Percentiles rank a stretch among this genome's conserved stretches.
Evolutionary conservation across 1,284 basidiomycete genomes (phyloP).

Genomic region (Dichomitus squalens): DNA sequence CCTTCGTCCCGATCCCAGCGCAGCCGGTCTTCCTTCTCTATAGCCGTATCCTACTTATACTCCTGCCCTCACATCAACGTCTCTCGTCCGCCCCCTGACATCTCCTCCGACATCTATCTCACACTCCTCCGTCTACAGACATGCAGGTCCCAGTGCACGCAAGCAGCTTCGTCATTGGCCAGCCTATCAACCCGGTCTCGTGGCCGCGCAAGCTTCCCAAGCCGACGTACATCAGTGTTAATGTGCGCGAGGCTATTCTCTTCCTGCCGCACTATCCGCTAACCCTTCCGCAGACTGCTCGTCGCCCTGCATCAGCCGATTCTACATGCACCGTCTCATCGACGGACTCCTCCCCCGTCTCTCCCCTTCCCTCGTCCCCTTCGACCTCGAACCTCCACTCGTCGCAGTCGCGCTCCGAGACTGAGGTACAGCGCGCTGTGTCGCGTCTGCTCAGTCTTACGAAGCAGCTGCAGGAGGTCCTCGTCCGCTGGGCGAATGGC

Average conservation of each 20-base stretch:
- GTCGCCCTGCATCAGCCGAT: constrained; percentile 21
- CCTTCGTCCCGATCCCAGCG: constrained; percentile 15
- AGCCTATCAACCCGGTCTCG: constrained; percentile 20
- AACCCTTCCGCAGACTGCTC: constrained; percentile 13
- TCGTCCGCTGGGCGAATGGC: constrained; percentile 76
- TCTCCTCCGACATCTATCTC: neutral
- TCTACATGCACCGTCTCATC: constrained; percentile 24
- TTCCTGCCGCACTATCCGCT: neutral
- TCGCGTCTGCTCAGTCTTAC: constrained; percentile 85
- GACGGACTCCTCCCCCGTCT: constrained; percentile 13
- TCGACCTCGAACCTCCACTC: constrained; percentile 7
- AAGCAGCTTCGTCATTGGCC: constrained; percentile 27
- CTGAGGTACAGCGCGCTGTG: constrained; percentile 69
- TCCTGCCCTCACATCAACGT: constrained; percentile 5
- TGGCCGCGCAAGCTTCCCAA: constrained; percentile 26
- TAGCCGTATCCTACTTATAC: constrained; percentile 17
- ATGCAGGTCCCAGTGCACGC: constrained; percentile 24
- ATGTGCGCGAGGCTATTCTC: constrained; percentile 14
- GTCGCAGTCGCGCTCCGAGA: constrained; percentile 15
- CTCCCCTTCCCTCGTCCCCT: constrained; percentile 11
- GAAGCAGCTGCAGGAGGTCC: constrained; percentile 80
- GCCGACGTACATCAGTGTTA: constrained; percentile 19
- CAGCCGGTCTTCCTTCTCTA: constrained; percentile 13
- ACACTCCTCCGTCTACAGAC: constrained; percentile 1
- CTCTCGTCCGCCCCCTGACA: neutral